Base-by-base conservation (phyloP, 148 eudicot genomes). In the Simmondsia chinensis region DNA sequence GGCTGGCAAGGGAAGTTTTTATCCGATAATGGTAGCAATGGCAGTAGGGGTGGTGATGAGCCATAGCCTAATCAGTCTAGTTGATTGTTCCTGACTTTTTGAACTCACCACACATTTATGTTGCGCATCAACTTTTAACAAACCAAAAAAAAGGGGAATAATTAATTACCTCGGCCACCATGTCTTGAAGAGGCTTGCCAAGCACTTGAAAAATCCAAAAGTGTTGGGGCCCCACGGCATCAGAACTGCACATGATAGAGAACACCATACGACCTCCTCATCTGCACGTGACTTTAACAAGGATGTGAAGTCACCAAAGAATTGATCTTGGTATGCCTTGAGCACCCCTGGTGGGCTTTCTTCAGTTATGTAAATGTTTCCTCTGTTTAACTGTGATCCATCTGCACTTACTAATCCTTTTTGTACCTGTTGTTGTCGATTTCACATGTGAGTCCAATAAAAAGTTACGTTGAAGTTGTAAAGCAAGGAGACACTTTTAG, bases 221-320 rank as follows among this genome's bases (percentile, higher is more conserved):
- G 30, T 48, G 44, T 10, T 50, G 56, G 12, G 55, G 49, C 15
- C 34, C 23, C 7, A 32, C 14, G 6, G 21, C 13, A 6, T 49
- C 7, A 3, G 56, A 40, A 33, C 18, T 23, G 5, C 44, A 55
- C 49, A 48, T 39, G 17, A 58, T 28, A 20, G 41, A 48, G 14
- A 58, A 31, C 17, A 48, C 55, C 48, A 58, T 31, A 17, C 63
- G 25, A 48, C 63, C 63, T 10, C 40, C 48, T 58, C 63, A 10
- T 48, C 24, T 2, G 15, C 55, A 2, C 63, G 7, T 17, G 27
- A 20, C 41, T 33, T 27, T 36, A 59, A 33, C 33, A 59, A 59
- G 5, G 33, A 17, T 1, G 21, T n/a, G 36, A 59, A 59, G 43
- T 59, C 64, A 25, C 27, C 34, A 19, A 39, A 33, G 12, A 58